Base-by-base conservation (phyloP, 148 eudicot genomes). In the Dianthus caryophyllus region DNA sequence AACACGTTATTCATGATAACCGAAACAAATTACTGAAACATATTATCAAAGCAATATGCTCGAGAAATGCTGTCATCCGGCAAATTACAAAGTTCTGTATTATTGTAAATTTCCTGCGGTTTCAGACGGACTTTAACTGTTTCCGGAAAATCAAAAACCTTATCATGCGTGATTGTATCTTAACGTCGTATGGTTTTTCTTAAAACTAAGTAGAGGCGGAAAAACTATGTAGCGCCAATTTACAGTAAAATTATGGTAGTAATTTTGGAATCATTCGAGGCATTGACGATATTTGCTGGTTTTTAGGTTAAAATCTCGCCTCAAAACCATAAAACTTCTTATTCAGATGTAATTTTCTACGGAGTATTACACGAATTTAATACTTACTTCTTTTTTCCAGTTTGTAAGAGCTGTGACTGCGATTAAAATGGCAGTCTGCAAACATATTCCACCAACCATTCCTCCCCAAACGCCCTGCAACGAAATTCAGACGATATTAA, bases 391-490 rank as follows among this genome's bases (percentile, higher is more conserved):
- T 65, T 83, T 85, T 17, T 67, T 75, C 96, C 96, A 89, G 64
- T 89, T 85, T 51, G 84, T 87, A 51, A 77, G 67, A 1, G 88
- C 63, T 51, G 77, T 71, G 55, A 89, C 69, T 31, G 67, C 51
- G 47, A 89, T 68, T 70, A 89, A 61, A 76, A 89, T 83, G 1
- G 73, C 22, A 10, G 96, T 89, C 68, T 89, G 96, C 81, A 87
- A 70, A 50, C 73, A 65, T 47, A 87, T 85, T 72, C 96, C 96
- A 50, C 85, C 88, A 22, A 85, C 77, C 95, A 88, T 81, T 29
- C 95, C 95, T n/a, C 95, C 80, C 95, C 96, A 89, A 33, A 89
- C 83, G 68, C 96, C 96, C 96, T 89, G 75, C 71, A 81, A 6
- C 9, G 25, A 62, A 55, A 53, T 33, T 39, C 29, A 64, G 71